These are phyloP conservation scores for Urtica urens DNA, from an alignment of 306 rosid genomes.

Conservation along the genomic window DNA sequence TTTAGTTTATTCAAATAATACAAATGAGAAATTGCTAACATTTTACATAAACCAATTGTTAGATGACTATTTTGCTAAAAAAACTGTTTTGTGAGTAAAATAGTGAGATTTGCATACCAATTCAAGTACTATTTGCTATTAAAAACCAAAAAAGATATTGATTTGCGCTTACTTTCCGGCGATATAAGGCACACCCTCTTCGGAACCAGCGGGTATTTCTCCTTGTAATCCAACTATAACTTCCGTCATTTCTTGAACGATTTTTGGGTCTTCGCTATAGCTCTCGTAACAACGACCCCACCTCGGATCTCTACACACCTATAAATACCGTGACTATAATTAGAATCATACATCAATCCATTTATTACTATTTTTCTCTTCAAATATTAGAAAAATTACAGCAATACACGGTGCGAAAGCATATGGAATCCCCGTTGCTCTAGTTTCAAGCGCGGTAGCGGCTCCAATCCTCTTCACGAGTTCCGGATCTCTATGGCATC, in stretches of 20 bases:
- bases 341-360: too few species aligned
- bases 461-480: constrained; percentile 29
- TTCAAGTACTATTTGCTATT: background rate
- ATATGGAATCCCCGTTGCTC: constrained; percentile 33
- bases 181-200: constrained; percentile 20
- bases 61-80: too few species aligned
- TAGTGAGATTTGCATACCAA: too few species aligned
- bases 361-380: too few species aligned
- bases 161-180: constrained; percentile 24
- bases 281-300: constrained; percentile 39
- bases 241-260: constrained; percentile 26
- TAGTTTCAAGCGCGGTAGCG: constrained; percentile 28
- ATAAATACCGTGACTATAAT: background rate
- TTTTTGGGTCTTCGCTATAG: constrained; percentile 23
- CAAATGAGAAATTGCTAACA: too few species aligned
- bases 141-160: background rate
- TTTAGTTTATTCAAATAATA: too few species aligned
- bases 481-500: constrained; percentile 27
- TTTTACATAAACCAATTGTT: too few species aligned
- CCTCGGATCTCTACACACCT: constrained; percentile 41
- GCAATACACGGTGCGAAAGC: constrained; percentile 32
- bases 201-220: constrained; percentile 22
- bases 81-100: too few species aligned
- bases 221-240: constrained; percentile 31
- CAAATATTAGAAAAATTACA: too few species aligned